phyloP scores from a whole-genome alignment of 768 basidiomycete genomes.

The Russula brevipes region DNA sequence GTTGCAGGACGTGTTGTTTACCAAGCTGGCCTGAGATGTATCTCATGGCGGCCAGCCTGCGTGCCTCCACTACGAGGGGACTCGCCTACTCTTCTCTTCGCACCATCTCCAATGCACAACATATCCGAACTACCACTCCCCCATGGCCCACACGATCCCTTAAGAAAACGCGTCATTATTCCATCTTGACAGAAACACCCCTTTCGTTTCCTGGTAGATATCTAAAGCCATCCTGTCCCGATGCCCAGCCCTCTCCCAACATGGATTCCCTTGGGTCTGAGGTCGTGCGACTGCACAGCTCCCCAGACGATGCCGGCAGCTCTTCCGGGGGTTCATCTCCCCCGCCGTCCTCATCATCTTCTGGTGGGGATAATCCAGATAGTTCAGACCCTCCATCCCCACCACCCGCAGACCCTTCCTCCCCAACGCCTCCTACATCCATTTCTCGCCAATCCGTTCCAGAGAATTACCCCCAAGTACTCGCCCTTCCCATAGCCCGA shows the following conservation, averaged over 20 bases:
- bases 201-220: neutral
- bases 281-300: slow-evolving; percentile 16
- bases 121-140: too few species aligned
- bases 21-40: slow-evolving; percentile 11
- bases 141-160: neutral
- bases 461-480: slow-evolving; percentile 86
- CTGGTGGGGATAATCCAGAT: slow-evolving; percentile 36
- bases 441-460: slow-evolving; percentile 86
- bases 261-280: neutral
- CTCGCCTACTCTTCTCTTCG: neutral
- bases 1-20: too few species aligned
- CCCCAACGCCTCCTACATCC: slow-evolving; percentile 42
- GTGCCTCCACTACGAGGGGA: neutral
- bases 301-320: slow-evolving; percentile 17
- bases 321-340: slow-evolving; percentile 34
- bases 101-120: neutral
- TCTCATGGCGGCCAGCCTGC: slow-evolving; percentile 1
- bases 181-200: neutral
- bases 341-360: slow-evolving; percentile 40
- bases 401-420: slow-evolving; percentile 34
- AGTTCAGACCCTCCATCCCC: slow-evolving; percentile 37
- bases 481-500: slow-evolving; percentile 92
- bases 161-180: slow-evolving; percentile 3
- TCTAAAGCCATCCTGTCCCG: neutral
- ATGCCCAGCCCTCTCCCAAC: neutral